These are phyloP conservation scores for Chaetomiaceae sp. DNA, from an alignment of 2,329 filamentous ascomycete species.

Conservation along the genomic window DNA sequence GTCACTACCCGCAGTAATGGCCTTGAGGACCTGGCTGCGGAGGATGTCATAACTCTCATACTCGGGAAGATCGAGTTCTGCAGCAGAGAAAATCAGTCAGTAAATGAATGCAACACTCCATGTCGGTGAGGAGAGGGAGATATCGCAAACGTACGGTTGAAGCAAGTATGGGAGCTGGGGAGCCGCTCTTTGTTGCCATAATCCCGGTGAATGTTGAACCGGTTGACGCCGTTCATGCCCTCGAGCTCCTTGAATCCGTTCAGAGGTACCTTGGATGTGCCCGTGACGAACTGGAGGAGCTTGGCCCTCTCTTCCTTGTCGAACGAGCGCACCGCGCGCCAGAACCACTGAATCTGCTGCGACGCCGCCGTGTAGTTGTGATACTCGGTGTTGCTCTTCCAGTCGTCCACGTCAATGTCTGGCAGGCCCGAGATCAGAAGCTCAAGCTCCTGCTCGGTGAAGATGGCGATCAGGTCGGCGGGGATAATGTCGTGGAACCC, in stretches of 20 bases:
- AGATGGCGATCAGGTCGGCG: slow-evolving; percentile 88
- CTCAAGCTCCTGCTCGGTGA: slow-evolving; percentile 97
- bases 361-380: slow-evolving; percentile 95
- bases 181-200: slow-evolving; percentile 94
- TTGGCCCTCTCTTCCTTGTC: slow-evolving; percentile 99
- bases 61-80: slow-evolving; percentile 96
- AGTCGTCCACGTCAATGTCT: slow-evolving; percentile 96
- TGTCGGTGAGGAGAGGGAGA: too few relatives aligned
- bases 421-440: slow-evolving; percentile 93
- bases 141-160: slow-evolving; percentile 77
- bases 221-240: slow-evolving; percentile 97
- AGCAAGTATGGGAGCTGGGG: slow-evolving; percentile 96
- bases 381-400: slow-evolving; percentile 98
- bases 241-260: slow-evolving; percentile 99
- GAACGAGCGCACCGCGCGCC: slow-evolving; percentile 93
- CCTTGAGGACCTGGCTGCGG: slow-evolving; percentile 82
- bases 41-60: slow-evolving; percentile 94
- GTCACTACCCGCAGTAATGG: slow-evolving; percentile 96
- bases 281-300: slow-evolving; percentile 94
- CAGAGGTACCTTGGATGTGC: slow-evolving; percentile 94
- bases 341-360: slow-evolving; percentile 99
- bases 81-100: slow-evolving; percentile 39
- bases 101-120: too few relatives aligned
- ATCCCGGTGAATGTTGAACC: slow-evolving; percentile 98
- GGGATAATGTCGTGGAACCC: slow-evolving; percentile 98